phyloP scores from a whole-genome alignment of 306 rosid species.

The Casuarina cunninghamiana region DNA sequence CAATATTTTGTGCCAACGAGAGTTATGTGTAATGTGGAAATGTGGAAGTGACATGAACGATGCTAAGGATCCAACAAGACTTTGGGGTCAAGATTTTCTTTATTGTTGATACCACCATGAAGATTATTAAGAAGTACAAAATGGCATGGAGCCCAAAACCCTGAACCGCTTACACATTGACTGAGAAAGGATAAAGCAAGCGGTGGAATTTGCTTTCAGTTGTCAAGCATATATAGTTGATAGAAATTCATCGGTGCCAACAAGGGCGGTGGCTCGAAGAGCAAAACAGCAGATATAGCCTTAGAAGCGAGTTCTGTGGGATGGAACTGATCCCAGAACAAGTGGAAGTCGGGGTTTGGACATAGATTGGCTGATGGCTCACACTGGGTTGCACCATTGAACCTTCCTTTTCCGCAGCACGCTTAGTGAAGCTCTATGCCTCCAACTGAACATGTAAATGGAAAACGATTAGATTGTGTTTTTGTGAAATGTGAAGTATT shows the following conservation, averaged over 20 bases:
- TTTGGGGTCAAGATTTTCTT: too few relatives aligned
- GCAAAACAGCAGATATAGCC: constrained; percentile 21
- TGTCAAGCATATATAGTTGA: constrained; percentile 7
- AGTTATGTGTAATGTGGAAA: too few relatives aligned
- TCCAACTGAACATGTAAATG: too few relatives aligned
- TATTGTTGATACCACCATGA: too few relatives aligned
- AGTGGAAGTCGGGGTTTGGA: background rate
- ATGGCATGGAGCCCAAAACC: too few relatives aligned
- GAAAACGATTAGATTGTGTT: too few relatives aligned
- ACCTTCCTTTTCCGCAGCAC: constrained; percentile 53
- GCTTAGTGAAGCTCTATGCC: constrained; percentile 26
- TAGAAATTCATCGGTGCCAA: constrained; percentile 42
- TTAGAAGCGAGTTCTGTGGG: constrained; percentile 37
- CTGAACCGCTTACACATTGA: background rate
- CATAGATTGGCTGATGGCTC: constrained; percentile 25
- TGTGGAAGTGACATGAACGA: too few relatives aligned
- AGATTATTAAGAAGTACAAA: too few relatives aligned
- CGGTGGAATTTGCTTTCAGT: background rate
- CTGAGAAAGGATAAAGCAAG: background rate
- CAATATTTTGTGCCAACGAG: too few relatives aligned
- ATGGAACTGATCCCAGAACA: constrained; percentile 67
- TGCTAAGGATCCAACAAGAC: too few relatives aligned
- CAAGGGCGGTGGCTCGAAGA: background rate
- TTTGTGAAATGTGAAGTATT: too few relatives aligned
- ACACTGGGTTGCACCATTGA: constrained; percentile 38